Conservation (phyloP, 2,329 filamentous ascomycete species). For the Trichoderma sp. region DNA sequence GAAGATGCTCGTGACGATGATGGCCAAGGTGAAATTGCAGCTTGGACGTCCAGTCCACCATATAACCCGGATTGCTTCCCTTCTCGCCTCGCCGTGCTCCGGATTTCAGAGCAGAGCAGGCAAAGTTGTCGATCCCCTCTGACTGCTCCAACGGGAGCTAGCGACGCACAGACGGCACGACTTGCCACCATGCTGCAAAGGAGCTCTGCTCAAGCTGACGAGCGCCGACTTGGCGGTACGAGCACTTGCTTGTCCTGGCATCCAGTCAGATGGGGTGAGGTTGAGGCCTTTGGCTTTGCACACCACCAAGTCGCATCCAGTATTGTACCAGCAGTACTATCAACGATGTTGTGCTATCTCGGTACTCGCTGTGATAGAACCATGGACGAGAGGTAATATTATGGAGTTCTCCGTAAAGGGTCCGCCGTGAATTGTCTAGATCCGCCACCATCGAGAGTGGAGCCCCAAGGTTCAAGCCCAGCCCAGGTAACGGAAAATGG, state of each 20-base stretch:
- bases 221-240: not conserved
- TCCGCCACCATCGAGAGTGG: constrained; percentile 2
- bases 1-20: not conserved
- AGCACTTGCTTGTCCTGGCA: not conserved
- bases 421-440: constrained; percentile 2
- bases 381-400: not conserved
- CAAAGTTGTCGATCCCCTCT: not conserved
- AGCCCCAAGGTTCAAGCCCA: not conserved
- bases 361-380: not conserved
- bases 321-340: not conserved
- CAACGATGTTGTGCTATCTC: not conserved
- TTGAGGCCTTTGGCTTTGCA: not conserved
- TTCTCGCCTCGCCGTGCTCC: not conserved
- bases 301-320: not conserved
- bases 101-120: not conserved
- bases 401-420: constrained; percentile 5
- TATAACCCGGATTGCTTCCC: not conserved
- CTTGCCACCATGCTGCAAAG: constrained; percentile 13
- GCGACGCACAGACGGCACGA: constrained; percentile 18
- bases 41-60: not conserved
- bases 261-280: not conserved
- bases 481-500: constrained; percentile 5
- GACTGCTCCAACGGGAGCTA: constrained; percentile 12
- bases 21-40: not conserved
- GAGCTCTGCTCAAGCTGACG: constrained; percentile 6